phyloP scores from a whole-genome alignment of 1,284 basidiomycete genomes.

The Naganishia liquefaciens region DNA sequence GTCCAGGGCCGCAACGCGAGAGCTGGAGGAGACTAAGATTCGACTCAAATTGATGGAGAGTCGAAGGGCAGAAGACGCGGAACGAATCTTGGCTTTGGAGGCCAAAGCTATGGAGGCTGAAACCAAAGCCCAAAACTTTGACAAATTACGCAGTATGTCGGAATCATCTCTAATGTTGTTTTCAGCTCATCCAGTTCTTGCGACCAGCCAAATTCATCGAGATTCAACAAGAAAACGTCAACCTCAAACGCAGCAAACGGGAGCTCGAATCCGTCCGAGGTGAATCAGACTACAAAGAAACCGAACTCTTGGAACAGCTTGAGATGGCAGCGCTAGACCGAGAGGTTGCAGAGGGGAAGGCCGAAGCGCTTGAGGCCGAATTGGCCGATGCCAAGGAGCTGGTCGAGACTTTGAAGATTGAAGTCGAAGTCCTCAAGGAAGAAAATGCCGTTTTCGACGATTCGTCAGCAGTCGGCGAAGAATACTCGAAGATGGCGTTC shows the following conservation, averaged over 20 bases:
- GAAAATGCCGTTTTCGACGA: conserved; percentile 55
- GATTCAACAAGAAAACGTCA: conserved; percentile 73
- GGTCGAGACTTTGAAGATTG: conserved; percentile 78
- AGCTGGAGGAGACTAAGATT: conserved; percentile 74
- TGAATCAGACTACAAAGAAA: conserved; percentile 63
- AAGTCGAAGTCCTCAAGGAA: conserved; percentile 73
- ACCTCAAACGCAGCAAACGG: conserved; percentile 65
- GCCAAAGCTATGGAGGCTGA: conserved; percentile 77
- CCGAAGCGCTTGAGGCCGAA: conserved; percentile 76
- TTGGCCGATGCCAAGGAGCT: conserved; percentile 75
- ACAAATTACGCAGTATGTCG: conserved; percentile 31
- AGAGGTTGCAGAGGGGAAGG: conserved; percentile 93
- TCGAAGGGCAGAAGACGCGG: conserved; percentile 80
- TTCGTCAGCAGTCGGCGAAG: conserved; percentile 56
- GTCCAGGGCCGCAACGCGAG: conserved; percentile 39
- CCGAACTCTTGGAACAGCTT: conserved; percentile 80
- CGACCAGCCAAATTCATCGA: conserved; percentile 70
- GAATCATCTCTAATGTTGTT: not conserved
- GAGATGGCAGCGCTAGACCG: conserved; percentile 96
- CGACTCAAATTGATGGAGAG: conserved; percentile 82
- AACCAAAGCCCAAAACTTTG: conserved; percentile 69
- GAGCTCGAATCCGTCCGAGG: conserved; percentile 66
- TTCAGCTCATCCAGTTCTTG: conserved; percentile 26
- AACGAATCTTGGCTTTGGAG: conserved; percentile 81
- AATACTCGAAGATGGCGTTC: conserved; percentile 69